phyloP scores from a whole-genome alignment of 495 filamentous ascomycete genomes.

The Penicillium pancosmium region DNA sequence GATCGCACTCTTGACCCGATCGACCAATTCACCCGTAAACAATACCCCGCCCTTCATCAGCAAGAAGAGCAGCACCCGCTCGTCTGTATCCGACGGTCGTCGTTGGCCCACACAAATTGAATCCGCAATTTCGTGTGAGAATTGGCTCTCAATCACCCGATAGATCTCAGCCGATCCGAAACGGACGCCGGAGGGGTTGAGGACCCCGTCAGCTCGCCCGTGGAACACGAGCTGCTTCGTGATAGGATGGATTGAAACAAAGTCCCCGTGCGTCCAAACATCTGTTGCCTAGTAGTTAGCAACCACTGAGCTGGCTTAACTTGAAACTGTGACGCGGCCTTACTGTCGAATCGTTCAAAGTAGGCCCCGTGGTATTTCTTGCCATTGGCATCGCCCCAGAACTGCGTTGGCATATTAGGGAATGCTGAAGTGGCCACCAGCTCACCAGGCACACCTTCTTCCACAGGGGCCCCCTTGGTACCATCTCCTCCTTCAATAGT shows the following conservation, averaged over 20 bases:
- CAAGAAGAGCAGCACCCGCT: constrained; percentile 54
- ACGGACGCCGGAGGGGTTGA: constrained; percentile 77
- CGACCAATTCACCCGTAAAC: constrained; percentile 59
- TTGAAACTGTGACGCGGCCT: not conserved
- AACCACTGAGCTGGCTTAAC: not conserved
- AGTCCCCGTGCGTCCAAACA: constrained; percentile 84
- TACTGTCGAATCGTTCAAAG: constrained; percentile 66
- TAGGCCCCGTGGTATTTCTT: constrained; percentile 70
- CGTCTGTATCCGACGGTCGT: constrained; percentile 66
- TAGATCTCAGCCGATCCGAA: constrained; percentile 84
- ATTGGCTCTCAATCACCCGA: constrained; percentile 67
- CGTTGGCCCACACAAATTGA: constrained; percentile 77
- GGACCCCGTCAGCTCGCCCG: constrained; percentile 74
- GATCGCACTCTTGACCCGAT: constrained; percentile 64
- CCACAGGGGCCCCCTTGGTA: constrained; percentile 54
- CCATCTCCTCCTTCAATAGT: constrained; percentile 53
- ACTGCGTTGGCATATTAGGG: constrained; percentile 71
- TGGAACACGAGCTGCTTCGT: constrained; percentile 69
- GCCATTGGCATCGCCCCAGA: constrained; percentile 64
- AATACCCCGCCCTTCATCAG: constrained; percentile 49
- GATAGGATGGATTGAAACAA: constrained; percentile 67
- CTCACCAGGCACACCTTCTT: constrained; percentile 69
- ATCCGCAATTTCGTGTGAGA: constrained; percentile 62
- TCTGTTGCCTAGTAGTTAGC: constrained; percentile 27
- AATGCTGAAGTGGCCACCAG: constrained; percentile 69